These are phyloP conservation scores for Eruca vesicaria DNA, from an alignment of 441 rosid genomes.

Conservation along the genomic window DNA sequence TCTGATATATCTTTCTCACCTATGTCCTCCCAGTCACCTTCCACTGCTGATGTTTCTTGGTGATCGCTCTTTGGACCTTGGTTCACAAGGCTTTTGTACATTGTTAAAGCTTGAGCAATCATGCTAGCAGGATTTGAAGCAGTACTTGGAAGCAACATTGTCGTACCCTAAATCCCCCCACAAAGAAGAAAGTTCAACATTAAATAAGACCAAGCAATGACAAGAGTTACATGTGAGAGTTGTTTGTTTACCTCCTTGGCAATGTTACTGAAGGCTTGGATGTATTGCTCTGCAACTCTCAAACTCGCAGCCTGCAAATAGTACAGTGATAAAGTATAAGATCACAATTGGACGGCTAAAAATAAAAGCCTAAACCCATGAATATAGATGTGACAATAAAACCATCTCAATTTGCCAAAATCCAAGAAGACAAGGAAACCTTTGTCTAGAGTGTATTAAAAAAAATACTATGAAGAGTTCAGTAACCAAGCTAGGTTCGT, in stretches of 20 bases:
- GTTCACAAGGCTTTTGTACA: conserved; percentile 68
- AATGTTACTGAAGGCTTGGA: conserved; percentile 82
- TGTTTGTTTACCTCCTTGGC: conserved; percentile 74
- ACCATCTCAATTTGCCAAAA: neutral
- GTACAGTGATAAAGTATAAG: neutral
- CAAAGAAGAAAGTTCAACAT: neutral
- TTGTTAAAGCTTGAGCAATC: conserved; percentile 80
- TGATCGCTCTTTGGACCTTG: conserved; percentile 37
- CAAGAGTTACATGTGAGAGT: neutral
- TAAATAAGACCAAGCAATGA: neutral
- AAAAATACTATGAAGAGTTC: conserved; percentile 14
- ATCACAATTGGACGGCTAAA: neutral
- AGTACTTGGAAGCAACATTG: conserved; percentile 79
- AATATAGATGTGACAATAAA: neutral
- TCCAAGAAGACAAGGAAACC: conserved; percentile 8
- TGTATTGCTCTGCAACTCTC: conserved; percentile 61
- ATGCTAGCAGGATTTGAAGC: conserved; percentile 65
- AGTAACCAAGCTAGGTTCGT: conserved; percentile 11
- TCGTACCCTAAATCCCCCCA: conserved; percentile 61
- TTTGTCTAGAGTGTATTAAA: neutral
- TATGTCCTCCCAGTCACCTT: conserved; percentile 23
- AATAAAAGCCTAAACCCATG: neutral
- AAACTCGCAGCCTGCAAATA: conserved; percentile 36
- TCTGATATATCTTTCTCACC: conserved; percentile 26
- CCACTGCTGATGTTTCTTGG: conserved; percentile 17